Evolutionary conservation across 495 filamentous ascomycete genomes (phyloP).

Genomic region (Aspergillus homomorphus): DNA sequence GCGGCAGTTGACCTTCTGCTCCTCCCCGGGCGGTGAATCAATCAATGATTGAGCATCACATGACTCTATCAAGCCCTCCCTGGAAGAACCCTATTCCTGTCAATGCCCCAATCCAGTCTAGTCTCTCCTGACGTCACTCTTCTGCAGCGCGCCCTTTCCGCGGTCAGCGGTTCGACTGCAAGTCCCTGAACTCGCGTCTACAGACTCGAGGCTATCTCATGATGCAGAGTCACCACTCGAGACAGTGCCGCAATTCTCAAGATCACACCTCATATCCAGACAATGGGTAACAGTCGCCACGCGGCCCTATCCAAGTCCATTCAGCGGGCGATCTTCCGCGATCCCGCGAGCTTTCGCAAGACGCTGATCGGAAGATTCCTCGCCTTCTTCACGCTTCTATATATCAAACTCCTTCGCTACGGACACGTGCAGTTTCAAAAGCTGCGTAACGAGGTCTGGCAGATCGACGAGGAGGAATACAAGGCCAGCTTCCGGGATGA

Average conservation of each 20-base stretch:
- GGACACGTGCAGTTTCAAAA: conserved; percentile 25
- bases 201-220: not conserved
- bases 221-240: not conserved
- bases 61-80: conserved; percentile 18
- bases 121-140: conserved; percentile 23
- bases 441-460: conserved; percentile 45
- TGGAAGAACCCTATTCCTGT: not conserved
- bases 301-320: conserved; percentile 34
- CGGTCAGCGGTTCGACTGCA: not conserved
- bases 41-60: conserved; percentile 12
- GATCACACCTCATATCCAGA: not conserved
- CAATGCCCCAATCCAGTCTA: not conserved
- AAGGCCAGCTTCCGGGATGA: conserved; percentile 46
- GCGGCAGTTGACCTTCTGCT: conserved; percentile 15
- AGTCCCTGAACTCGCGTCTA: not conserved
- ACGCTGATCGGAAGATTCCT: conserved; percentile 26
- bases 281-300: conserved; percentile 34
- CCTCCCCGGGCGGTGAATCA: conserved; percentile 36
- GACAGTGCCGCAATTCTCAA: not conserved
- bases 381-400: conserved; percentile 36
- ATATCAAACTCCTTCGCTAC: conserved; percentile 34
- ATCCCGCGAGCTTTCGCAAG: conserved; percentile 28
- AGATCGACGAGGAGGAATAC: conserved; percentile 54
- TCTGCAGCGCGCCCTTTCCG: not conserved
- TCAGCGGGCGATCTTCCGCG: conserved; percentile 31